Percentiles rank a stretch among this genome's conserved stretches.
These are phyloP conservation scores for Solanum chaucha DNA, from an alignment of 257 asterid species.

Conservation along the genomic window DNA sequence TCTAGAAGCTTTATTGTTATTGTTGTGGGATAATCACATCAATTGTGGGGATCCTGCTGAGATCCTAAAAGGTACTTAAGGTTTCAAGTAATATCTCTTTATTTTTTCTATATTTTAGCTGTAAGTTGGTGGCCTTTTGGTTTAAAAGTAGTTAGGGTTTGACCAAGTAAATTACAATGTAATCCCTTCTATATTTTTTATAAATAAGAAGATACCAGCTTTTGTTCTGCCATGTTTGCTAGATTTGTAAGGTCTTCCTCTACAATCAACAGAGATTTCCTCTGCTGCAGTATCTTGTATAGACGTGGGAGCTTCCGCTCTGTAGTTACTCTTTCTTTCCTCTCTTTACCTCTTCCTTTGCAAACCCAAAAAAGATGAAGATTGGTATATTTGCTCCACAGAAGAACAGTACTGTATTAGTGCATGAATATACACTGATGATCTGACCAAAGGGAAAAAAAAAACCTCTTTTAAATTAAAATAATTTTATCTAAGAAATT, in stretches of 20 bases:
- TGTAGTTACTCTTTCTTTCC: not conserved
- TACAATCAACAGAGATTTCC: not conserved
- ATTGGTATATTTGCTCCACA: not conserved
- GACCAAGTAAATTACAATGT: not conserved
- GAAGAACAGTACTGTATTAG: not conserved
- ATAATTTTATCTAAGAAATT: not conserved
- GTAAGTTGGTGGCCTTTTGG: not conserved
- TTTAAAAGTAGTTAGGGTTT: not conserved
- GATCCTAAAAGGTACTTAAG: not conserved
- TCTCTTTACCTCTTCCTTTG: not conserved
- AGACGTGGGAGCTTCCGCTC: not conserved
- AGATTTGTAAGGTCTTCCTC: not conserved
- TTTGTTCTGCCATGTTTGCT: not conserved
- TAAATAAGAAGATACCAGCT: not conserved
- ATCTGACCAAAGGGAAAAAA: not conserved
- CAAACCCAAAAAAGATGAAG: not conserved
- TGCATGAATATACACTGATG: not conserved
- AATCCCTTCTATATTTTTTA: not conserved
- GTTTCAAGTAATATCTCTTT: not conserved
- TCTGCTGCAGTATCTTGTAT: not conserved
- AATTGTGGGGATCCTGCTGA: not conserved
- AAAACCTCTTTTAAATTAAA: not conserved
- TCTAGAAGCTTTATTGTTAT: not conserved
- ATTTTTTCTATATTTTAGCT: too few relatives aligned
- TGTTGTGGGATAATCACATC: not conserved